Conservation (phyloP, 805 yeast genomes). For the Geotrichum ghanense region DNA sequence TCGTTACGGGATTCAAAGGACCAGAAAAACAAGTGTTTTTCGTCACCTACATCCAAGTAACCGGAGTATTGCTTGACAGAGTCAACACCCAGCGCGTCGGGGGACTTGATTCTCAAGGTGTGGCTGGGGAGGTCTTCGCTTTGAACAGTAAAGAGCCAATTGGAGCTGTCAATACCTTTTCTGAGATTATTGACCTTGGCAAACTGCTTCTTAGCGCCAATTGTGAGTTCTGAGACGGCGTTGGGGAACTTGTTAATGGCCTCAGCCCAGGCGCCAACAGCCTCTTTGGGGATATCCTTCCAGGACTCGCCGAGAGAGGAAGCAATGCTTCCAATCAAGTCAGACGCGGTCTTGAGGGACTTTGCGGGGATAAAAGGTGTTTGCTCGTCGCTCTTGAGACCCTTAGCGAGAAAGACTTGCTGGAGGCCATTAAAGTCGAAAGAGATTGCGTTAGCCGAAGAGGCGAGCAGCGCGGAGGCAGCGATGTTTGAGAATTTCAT, state of each 20-base stretch:
- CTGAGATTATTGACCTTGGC: background rate
- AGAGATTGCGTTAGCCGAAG: background rate
- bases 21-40: slow-evolving; percentile 70
- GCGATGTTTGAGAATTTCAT: background rate
- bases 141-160: slow-evolving; percentile 22
- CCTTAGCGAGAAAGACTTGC: slow-evolving; percentile 1
- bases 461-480: background rate
- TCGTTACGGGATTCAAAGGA: slow-evolving; percentile 75
- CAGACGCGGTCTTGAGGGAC: background rate
- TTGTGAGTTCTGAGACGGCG: background rate
- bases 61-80: slow-evolving; percentile 68
- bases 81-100: slow-evolving; percentile 61
- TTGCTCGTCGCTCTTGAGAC: background rate
- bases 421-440: background rate
- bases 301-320: background rate
- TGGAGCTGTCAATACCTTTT: background rate
- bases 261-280: background rate
- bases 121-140: slow-evolving; percentile 29
- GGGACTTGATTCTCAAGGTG: slow-evolving; percentile 53
- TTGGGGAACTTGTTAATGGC: background rate
- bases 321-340: background rate
- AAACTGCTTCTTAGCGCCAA: background rate
- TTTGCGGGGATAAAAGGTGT: background rate
- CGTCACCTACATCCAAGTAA: slow-evolving; percentile 66
- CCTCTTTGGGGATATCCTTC: slow-evolving; percentile 1